These are phyloP conservation scores for Leccinellum albellum DNA, from an alignment of 768 basidiomycete genomes.

Conservation along the genomic window DNA sequence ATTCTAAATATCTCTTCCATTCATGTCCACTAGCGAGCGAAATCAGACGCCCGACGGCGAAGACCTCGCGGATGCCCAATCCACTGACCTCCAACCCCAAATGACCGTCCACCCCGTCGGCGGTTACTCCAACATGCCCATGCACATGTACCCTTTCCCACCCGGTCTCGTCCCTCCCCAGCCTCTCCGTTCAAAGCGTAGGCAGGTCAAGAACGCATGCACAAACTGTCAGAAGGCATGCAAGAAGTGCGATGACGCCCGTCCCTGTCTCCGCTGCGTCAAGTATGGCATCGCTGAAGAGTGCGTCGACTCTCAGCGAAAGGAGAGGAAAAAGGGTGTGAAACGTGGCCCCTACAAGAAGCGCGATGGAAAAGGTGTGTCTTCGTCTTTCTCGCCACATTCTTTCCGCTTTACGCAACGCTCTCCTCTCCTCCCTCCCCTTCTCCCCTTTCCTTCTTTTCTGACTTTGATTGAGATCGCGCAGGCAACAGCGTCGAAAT, in stretches of 20 bases:
- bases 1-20: conserved; percentile 20
- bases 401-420: conserved; percentile 18
- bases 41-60: conserved; percentile 41
- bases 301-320: conserved; percentile 87
- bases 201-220: conserved; percentile 89
- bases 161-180: conserved; percentile 43
- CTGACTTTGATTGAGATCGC: conserved; percentile 53
- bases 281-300: conserved; percentile 86
- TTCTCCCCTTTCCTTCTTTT: conserved; percentile 22
- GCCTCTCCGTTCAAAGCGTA: conserved; percentile 67
- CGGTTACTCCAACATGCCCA: conserved; percentile 49
- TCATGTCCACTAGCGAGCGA: conserved; percentile 38
- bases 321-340: conserved; percentile 86
- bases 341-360: conserved; percentile 93
- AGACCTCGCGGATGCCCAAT: conserved; percentile 32
- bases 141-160: conserved; percentile 72
- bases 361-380: conserved; percentile 85
- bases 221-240: conserved; percentile 89
- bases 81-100: conserved; percentile 41
- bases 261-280: conserved; percentile 90
- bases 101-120: conserved; percentile 49
- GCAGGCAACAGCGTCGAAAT: conserved; percentile 52
- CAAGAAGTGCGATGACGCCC: conserved; percentile 89
- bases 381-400: conserved; percentile 29
- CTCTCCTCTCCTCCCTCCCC: background rate